Percentiles rank a stretch among this genome's conserved stretches.
Conservation (phyloP, 2,329 filamentous ascomycete genomes). For the Sarocladium strictum region DNA sequence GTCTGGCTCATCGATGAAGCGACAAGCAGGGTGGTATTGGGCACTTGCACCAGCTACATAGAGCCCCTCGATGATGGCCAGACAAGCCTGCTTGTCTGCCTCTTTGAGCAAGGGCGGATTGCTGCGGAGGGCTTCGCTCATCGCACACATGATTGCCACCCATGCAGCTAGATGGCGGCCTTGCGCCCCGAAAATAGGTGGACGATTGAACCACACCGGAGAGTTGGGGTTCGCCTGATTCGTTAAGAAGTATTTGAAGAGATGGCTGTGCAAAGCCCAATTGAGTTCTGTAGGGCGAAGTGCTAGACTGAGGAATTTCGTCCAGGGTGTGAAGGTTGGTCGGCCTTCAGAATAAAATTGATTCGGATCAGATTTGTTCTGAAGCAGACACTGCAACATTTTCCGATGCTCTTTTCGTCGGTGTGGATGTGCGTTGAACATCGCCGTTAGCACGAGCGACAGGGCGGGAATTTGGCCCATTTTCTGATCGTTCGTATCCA, state of each 20-base stretch:
- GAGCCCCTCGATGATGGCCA: background rate
- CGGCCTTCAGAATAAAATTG: background rate
- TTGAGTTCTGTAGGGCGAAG: background rate
- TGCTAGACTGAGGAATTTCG: background rate
- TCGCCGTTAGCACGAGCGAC: background rate
- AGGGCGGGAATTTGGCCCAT: background rate
- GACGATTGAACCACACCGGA: background rate
- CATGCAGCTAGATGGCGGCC: background rate
- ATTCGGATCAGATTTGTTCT: background rate
- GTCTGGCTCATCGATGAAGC: background rate
- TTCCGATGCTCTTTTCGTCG: background rate
- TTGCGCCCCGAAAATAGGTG: background rate
- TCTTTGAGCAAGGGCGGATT: background rate
- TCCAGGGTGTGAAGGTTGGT: background rate
- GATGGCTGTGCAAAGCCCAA: background rate
- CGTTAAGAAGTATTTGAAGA: background rate
- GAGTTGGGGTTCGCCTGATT: background rate
- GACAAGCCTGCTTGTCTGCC: background rate
- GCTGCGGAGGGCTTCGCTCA: background rate
- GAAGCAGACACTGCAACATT: background rate
- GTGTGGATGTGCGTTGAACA: background rate
- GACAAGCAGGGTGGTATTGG: background rate
- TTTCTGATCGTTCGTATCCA: background rate
- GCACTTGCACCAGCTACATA: background rate
- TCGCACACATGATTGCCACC: background rate